A percentile compares a stretch with the other conserved stretches of the same genome.
Evolutionary conservation across 768 basidiomycete genomes (phyloP).

Genomic region (Russula sp.): DNA sequence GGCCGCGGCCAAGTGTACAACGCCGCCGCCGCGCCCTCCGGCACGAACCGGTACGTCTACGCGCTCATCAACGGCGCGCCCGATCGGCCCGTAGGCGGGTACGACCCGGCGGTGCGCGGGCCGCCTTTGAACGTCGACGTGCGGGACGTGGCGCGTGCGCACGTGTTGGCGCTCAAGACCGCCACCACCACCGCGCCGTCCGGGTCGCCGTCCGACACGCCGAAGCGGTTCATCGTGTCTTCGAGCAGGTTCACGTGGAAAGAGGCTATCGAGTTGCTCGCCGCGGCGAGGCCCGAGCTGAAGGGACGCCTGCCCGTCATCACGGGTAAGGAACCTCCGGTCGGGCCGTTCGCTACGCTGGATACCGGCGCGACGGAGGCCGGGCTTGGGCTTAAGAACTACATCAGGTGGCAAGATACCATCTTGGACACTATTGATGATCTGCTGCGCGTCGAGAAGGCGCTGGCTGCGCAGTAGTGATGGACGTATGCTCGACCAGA

Average conservation of each 20-base stretch:
- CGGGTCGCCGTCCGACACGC: neutral
- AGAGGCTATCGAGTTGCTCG: conserved; percentile 28
- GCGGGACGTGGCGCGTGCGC: conserved; percentile 32
- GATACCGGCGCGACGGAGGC: conserved; percentile 8
- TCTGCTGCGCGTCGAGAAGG: conserved; percentile 16
- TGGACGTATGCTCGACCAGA: no score
- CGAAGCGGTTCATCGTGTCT: conserved; percentile 26
- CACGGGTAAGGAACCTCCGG: neutral
- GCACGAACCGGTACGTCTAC: conserved; percentile 28
- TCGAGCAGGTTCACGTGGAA: conserved; percentile 27
- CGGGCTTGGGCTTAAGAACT: conserved; percentile 14
- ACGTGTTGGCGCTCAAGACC: conserved; percentile 27
- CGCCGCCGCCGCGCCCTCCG: conserved; percentile 10
- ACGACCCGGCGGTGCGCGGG: conserved; percentile 11
- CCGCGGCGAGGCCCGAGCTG: conserved; percentile 25
- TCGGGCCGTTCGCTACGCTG: neutral
- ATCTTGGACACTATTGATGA: conserved; percentile 20
- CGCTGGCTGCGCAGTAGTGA: neutral
- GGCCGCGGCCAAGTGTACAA: conserved; percentile 24
- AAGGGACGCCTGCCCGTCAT: conserved; percentile 24
- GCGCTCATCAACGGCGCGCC: conserved; percentile 24
- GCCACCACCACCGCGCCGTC: neutral
- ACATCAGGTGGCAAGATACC: conserved; percentile 19
- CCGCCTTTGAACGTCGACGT: conserved; percentile 30
- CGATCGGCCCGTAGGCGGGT: conserved; percentile 18